phyloP scores from a whole-genome alignment of 148 eudicot species.

The Talinum fruticosum region DNA sequence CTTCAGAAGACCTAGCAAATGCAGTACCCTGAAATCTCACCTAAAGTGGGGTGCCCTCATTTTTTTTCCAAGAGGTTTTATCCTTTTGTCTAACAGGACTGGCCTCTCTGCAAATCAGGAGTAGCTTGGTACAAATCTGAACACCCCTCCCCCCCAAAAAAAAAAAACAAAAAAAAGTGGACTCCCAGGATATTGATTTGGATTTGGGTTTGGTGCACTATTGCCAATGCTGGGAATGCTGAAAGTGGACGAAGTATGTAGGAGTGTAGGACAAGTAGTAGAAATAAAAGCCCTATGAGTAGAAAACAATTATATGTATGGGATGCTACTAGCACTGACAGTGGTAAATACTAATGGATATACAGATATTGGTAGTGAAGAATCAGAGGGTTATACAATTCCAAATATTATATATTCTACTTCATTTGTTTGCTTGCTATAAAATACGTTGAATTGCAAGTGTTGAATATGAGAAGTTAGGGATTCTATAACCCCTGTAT shows the following conservation, averaged over 20 bases:
- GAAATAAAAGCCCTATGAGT: neutral
- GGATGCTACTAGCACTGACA: neutral
- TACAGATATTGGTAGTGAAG: neutral
- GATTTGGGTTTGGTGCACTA: neutral
- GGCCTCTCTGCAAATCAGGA: no score
- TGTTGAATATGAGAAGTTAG: neutral
- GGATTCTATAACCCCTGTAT: neutral
- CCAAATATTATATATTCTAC: no score
- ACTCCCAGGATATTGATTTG: no score
- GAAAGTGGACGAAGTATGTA: neutral
- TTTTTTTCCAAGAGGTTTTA: no score
- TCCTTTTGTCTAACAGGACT: no score
- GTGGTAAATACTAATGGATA: neutral
- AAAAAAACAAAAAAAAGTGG: no score
- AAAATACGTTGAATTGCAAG: neutral
- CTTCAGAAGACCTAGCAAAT: neutral
- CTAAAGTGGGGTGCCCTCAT: no score
- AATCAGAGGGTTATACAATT: neutral
- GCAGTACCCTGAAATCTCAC: neutral
- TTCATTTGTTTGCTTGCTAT: neutral
- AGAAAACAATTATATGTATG: neutral
- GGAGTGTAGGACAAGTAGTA: neutral
- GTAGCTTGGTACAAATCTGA: no score
- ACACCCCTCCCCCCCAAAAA: no score
- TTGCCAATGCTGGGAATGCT: neutral